These are phyloP conservation scores for Aplosporella prunicola DNA, from an alignment of 2,329 filamentous ascomycete genomes.

Conservation along the genomic window DNA sequence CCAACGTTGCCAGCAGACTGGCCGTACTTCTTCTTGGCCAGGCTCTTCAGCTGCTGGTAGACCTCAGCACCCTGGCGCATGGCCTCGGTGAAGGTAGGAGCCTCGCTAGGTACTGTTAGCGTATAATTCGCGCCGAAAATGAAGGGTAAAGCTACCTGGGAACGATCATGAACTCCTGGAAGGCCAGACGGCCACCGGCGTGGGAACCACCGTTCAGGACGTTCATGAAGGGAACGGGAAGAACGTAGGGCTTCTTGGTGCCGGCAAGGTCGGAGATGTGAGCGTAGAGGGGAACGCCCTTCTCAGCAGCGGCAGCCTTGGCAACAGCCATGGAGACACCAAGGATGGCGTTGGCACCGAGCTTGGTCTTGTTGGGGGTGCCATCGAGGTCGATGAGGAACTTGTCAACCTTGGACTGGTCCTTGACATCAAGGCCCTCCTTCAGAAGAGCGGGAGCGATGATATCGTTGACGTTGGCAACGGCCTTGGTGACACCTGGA, in stretches of 20 bases:
- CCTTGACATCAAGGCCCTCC: constrained; percentile 44
- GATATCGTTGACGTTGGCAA: constrained; percentile 45
- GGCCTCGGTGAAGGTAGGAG: constrained; percentile 87
- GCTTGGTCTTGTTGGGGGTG: constrained; percentile 49
- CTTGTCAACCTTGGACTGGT: constrained; percentile 44
- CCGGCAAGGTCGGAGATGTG: constrained; percentile 47
- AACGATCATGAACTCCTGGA: constrained; percentile 50
- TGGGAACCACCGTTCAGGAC: constrained; percentile 69
- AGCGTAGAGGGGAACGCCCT: constrained; percentile 48
- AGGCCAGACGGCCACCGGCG: constrained; percentile 77
- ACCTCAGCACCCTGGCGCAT: constrained; percentile 95
- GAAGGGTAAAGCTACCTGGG: constrained; percentile 30
- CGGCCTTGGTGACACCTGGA: constrained; percentile 44
- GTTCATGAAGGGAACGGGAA: constrained; percentile 51
- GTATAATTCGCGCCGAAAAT: neutral
- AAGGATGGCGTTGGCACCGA: constrained; percentile 52
- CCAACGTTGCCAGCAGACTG: constrained; percentile 98
- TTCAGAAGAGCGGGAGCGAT: constrained; percentile 48
- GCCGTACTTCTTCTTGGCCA: constrained; percentile 99
- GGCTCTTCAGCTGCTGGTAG: constrained; percentile 93
- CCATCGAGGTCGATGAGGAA: constrained; percentile 48
- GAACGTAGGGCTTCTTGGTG: constrained; percentile 44
- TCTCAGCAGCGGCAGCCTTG: constrained; percentile 47
- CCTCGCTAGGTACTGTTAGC: constrained; percentile 45
- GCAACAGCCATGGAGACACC: constrained; percentile 52